phyloP scores from a whole-genome alignment of 1,139 yeast species.

The Zygosaccharomyces pseudobailii region DNA sequence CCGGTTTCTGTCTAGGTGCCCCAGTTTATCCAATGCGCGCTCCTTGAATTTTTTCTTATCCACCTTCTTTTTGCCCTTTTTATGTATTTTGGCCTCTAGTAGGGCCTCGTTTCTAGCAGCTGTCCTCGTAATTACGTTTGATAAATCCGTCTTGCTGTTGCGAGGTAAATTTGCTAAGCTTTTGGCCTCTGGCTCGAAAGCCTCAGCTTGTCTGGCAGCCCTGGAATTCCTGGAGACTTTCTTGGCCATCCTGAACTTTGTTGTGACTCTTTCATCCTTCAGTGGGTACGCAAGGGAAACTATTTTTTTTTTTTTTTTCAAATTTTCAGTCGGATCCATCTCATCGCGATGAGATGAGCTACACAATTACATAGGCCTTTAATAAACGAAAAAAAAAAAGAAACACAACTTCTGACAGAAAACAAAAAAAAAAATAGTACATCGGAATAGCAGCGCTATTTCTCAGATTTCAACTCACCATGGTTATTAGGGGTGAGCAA shows the following conservation, averaged over 20 bases:
- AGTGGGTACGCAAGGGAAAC: no score
- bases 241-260: conserved; percentile 24
- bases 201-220: conserved; percentile 68
- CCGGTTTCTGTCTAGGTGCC: conserved; percentile 36
- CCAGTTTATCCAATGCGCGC: conserved; percentile 29
- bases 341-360: conserved; percentile 7
- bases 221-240: conserved; percentile 64
- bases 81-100: conserved; percentile 51
- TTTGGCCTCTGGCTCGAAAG: conserved; percentile 45
- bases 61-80: conserved; percentile 37
- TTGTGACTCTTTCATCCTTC: no score
- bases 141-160: conserved; percentile 52
- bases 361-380: background rate
- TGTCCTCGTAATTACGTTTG: conserved; percentile 63
- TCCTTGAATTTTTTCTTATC: conserved; percentile 34
- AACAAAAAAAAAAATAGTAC: conserved; percentile 19
- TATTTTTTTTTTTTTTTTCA: background rate
- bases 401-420: background rate
- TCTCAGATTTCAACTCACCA: conserved; percentile 31
- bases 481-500: conserved; percentile 32
- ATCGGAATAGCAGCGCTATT: background rate
- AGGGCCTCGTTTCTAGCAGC: conserved; percentile 60
- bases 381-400: background rate
- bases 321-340: background rate
- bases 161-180: conserved; percentile 51